A percentile compares a stretch with the other conserved stretches of the same genome.
Conservation (phyloP, 2,329 filamentous ascomycete genomes). For the Akanthomyces uredinophilus region DNA sequence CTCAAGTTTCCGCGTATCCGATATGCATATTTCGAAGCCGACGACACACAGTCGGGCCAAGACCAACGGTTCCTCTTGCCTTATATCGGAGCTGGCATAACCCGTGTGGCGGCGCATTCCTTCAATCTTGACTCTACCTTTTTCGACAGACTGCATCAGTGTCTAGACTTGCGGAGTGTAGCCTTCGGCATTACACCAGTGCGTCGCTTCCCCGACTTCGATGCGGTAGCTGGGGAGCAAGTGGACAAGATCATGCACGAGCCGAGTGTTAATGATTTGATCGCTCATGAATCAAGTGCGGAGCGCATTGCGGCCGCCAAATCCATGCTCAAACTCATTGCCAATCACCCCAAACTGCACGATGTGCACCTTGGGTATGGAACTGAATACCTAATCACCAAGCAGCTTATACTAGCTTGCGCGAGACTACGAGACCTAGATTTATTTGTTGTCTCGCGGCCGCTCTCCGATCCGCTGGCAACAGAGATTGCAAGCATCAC, state of each 20-base stretch:
- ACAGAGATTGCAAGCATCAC: background rate
- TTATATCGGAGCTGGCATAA: background rate
- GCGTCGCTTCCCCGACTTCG: background rate
- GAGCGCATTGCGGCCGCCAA: background rate
- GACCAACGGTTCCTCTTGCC: background rate
- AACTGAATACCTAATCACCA: background rate
- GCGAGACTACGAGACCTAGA: background rate
- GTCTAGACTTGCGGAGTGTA: background rate
- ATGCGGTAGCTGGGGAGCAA: background rate
- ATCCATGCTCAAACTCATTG: background rate
- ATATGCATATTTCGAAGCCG: background rate
- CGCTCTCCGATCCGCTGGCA: background rate
- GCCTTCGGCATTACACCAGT: background rate
- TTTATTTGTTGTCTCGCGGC: background rate
- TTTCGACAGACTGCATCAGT: background rate
- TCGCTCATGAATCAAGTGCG: background rate
- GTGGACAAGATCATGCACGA: background rate
- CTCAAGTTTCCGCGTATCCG: background rate
- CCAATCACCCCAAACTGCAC: background rate
- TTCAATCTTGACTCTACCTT: background rate
- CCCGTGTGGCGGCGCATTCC: background rate
- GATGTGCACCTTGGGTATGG: background rate
- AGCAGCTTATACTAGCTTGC: background rate
- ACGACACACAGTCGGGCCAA: background rate
- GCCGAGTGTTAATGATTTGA: background rate